Base-by-base conservation (phyloP, 2,329 filamentous ascomycete species). In the Phyllosticta citribraziliensis region DNA sequence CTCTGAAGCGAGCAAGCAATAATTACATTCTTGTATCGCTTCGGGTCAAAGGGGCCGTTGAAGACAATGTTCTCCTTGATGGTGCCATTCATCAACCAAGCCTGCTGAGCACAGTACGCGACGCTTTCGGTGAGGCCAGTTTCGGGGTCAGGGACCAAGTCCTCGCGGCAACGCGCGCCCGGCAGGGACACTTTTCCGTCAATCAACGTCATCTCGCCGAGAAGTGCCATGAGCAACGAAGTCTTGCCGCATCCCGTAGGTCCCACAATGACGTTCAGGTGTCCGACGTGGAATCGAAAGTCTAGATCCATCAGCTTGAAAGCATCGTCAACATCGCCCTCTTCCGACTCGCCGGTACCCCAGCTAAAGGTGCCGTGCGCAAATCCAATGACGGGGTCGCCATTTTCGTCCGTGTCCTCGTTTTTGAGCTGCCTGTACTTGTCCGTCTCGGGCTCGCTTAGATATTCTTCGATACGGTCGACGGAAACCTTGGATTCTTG, bases 31-130 rank as follows among this genome's bases (percentile, higher is more conserved):
- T 86, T 85, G 74, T 99, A 99, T 56, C 93, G 84, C 70, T 86
- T 82, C 68, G 93, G 83, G 65, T 99, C 87, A 66, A 85, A 90
- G 0, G 87, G 84, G 20, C 88, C 86, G 6, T 92, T 87, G 69
- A 99, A 99, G 1, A 96, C 75, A 65, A 99, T 99, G 72, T 99
- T 99, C 65, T 97, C 90, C 72, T 89, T 91, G 74, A 99, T 95
- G 20, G 88, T 95, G 53, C 88, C 93, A 69, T 99, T 99, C 62
- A 97, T 89, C 33, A 99, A 81, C 94, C 94, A 99, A 9, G 94
- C 91, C 73, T 96, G 89, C 73, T 99, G 94, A 19, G 94, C 93
- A 72, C 95, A 96, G 72, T 97, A 99, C 17, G 94, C 94, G 63
- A 97, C 87, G 63, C 89, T 96, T 70, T 99, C 92, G 5, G 89